Conservation (phyloP, 192 early-diverging fungal species). For the Oehlia diaphana region DNA sequence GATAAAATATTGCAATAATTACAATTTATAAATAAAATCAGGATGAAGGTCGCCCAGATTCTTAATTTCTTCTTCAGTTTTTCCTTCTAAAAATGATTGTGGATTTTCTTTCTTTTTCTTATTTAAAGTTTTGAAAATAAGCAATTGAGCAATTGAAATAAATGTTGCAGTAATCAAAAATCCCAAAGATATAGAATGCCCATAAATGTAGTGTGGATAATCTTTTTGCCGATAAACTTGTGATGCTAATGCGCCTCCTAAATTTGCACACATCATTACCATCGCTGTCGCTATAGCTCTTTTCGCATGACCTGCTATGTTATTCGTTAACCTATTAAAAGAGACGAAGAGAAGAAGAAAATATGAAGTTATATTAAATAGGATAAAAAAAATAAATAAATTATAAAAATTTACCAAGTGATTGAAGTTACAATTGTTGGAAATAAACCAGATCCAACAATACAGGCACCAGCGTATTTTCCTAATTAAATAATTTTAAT, state of each 20-base stretch:
- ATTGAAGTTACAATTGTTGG: slow-evolving; percentile 26
- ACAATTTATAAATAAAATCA: neutral
- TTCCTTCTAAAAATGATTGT: neutral
- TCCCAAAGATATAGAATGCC: neutral
- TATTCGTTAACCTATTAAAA: slow-evolving; percentile 59
- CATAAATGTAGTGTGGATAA: neutral
- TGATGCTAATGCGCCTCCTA: slow-evolving; percentile 71
- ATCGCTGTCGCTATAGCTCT: slow-evolving; percentile 67
- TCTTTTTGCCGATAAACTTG: slow-evolving; percentile 55
- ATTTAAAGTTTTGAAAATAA: neutral
- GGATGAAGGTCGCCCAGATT: neutral
- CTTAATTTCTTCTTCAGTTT: neutral
- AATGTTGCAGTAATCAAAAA: neutral
- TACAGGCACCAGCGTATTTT: slow-evolving; percentile 2
- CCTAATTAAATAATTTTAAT: neutral
- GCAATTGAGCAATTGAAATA: neutral
- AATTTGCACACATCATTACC: slow-evolving; percentile 68
- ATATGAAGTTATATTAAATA: slow-evolving; percentile 29
- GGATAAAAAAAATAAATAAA: slow-evolving; percentile 39
- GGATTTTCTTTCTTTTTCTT: neutral
- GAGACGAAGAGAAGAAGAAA: slow-evolving; percentile 17
- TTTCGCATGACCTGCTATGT: slow-evolving; percentile 71
- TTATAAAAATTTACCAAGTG: slow-evolving; percentile 49
- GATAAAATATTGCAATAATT: neutral
- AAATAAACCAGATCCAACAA: neutral